phyloP scores from a whole-genome alignment of 768 basidiomycete genomes.

The Melanogaster broomeanus region DNA sequence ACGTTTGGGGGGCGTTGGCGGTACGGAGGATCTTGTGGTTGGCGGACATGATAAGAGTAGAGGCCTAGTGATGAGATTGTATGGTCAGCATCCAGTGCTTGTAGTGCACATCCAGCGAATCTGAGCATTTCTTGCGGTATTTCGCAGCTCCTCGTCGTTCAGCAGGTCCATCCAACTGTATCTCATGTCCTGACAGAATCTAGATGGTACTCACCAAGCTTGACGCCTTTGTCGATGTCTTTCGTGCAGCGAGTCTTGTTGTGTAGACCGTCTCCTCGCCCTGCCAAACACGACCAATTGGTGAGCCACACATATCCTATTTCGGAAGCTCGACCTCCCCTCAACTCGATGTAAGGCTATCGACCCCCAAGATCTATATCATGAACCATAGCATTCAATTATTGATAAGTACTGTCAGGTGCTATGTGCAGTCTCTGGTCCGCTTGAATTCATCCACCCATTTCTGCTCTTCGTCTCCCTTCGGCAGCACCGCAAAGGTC shows the following conservation, averaged over 20 bases:
- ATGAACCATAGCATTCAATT: not conserved
- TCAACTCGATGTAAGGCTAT: not conserved
- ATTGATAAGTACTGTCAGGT: not conserved
- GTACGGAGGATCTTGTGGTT: conserved; percentile 91
- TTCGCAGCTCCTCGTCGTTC: conserved; percentile 16
- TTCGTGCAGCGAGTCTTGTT: conserved; percentile 16
- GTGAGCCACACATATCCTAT: not conserved
- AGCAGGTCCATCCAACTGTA: conserved; percentile 20
- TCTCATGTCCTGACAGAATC: conserved; percentile 20
- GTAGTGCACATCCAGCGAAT: conserved; percentile 57
- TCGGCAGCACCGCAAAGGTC: conserved; percentile 77
- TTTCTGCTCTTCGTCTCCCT: conserved; percentile 70
- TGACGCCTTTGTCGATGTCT: conserved; percentile 58
- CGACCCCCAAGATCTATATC: no score
- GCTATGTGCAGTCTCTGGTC: conserved; percentile 34
- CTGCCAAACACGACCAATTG: conserved; percentile 34
- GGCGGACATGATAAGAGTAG: conserved; percentile 58
- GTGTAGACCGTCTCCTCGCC: conserved; percentile 6
- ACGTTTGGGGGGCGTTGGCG: conserved; percentile 88
- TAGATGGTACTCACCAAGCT: conserved; percentile 63
- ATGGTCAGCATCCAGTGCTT: conserved; percentile 46
- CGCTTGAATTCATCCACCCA: conserved; percentile 92
- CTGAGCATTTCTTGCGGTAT: conserved; percentile 26
- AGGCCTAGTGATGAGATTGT: conserved; percentile 17
- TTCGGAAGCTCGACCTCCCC: conserved; percentile 15